Percentiles rank a stretch among this genome's conserved stretches.
These are phyloP conservation scores for Tricharina praecox DNA, from an alignment of 495 filamentous ascomycete genomes.

Conservation along the genomic window DNA sequence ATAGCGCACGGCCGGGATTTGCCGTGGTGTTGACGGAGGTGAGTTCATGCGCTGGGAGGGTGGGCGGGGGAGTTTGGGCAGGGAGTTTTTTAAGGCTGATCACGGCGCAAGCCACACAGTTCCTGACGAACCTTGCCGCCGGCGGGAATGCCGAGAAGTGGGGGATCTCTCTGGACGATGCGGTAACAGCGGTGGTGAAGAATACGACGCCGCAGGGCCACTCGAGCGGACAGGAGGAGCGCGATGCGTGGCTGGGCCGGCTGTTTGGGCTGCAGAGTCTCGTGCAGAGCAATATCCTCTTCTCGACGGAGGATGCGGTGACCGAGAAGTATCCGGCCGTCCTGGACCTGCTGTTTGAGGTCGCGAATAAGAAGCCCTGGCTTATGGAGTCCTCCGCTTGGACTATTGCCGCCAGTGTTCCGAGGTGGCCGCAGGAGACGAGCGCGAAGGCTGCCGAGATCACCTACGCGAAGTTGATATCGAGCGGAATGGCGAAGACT, in stretches of 20 bases:
- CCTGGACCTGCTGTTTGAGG: constrained; percentile 40
- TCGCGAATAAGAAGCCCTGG: constrained; percentile 59
- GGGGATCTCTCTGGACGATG: constrained; percentile 36
- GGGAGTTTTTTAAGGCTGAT: constrained; percentile 6
- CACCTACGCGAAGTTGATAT: constrained; percentile 44
- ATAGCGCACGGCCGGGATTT: constrained; percentile 80
- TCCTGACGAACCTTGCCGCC: constrained; percentile 17
- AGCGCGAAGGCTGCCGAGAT: constrained; percentile 34
- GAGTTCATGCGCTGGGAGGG: constrained; percentile 27
- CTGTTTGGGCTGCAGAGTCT: constrained; percentile 77
- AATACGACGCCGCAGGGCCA: constrained; percentile 49
- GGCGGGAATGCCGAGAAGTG: constrained; percentile 23
- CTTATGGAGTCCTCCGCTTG: constrained; percentile 72
- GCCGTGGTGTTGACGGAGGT: constrained; percentile 77
- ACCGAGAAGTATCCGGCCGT: constrained; percentile 39
- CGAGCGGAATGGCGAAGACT: constrained; percentile 50
- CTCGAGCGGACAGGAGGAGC: constrained; percentile 59
- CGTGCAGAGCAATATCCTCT: constrained; percentile 57
- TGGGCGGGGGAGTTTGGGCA: constrained; percentile 7
- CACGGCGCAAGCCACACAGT: constrained; percentile 19
- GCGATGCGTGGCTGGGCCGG: constrained; percentile 68
- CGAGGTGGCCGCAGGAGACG: constrained; percentile 9
- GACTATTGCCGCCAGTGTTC: constrained; percentile 30
- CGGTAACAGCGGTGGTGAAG: constrained; percentile 48
- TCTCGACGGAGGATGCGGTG: constrained; percentile 35